Conservation (phyloP, 352 stramenopile genomes). For the Globisporangium barbulae region DNA sequence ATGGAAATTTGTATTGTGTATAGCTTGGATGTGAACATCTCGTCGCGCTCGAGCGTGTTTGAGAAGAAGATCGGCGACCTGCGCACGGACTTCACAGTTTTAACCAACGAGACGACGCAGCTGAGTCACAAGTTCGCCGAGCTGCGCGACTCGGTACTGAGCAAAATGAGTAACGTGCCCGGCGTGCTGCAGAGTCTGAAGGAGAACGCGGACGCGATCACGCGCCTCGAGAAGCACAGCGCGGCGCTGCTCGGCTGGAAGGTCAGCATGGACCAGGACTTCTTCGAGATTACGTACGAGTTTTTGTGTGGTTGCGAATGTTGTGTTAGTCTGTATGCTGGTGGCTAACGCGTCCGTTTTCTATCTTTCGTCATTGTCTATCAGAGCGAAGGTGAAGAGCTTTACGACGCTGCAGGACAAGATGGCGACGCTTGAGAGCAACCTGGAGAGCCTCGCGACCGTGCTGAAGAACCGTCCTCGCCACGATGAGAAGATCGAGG, state of each 20-base stretch:
- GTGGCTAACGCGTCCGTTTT: background rate
- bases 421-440: conserved; percentile 51
- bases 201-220: conserved; percentile 51
- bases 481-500: conserved; percentile 56
- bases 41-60: conserved; percentile 42
- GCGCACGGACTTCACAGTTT: conserved; percentile 49
- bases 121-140: conserved; percentile 46
- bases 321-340: background rate
- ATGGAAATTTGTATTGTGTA: background rate
- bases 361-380: background rate
- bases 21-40: conserved; percentile 62
- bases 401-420: conserved; percentile 51
- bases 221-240: conserved; percentile 72
- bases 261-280: conserved; percentile 56
- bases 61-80: conserved; percentile 70
- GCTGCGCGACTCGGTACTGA: conserved; percentile 39
- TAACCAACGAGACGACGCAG: conserved; percentile 39
- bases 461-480: conserved; percentile 39
- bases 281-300: conserved; percentile 44
- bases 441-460: conserved; percentile 47
- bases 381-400: conserved; percentile 47
- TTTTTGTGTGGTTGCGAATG: background rate
- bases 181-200: conserved; percentile 32
- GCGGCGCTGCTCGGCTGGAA: conserved; percentile 59
- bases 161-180: conserved; percentile 27